Percentiles rank a stretch among this genome's conserved stretches.
phyloP scores from a whole-genome alignment of 78 protist genomes.

The Dictyostelium citrinum region DNA sequence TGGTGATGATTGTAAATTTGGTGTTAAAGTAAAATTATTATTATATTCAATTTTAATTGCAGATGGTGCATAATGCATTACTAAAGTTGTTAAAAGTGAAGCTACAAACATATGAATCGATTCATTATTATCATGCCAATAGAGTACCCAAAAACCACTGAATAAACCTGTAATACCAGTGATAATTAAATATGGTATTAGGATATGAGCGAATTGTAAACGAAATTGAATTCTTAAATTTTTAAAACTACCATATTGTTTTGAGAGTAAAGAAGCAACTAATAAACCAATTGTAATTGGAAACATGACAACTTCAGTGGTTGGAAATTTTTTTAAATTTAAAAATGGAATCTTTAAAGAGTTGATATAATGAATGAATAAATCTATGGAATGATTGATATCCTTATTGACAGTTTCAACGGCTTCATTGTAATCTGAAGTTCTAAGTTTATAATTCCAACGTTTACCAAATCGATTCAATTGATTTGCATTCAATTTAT shows the following conservation, averaged over 20 bases:
- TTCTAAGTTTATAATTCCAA: conserved; percentile 28
- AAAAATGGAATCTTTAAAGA: conserved; percentile 41
- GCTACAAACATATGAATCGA: conserved; percentile 71
- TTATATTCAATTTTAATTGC: conserved; percentile 10
- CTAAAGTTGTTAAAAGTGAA: conserved; percentile 17
- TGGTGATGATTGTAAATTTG: background rate
- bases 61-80: conserved; percentile 38
- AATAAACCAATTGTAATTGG: conserved; percentile 29
- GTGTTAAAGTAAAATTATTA: background rate
- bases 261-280: background rate
- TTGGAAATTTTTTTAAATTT: conserved; percentile 37
- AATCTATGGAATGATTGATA: conserved; percentile 1
- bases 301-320: conserved; percentile 29
- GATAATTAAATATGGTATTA: conserved; percentile 45
- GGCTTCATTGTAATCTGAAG: background rate
- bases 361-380: conserved; percentile 28
- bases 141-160: conserved; percentile 62
- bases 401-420: background rate
- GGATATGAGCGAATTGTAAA: background rate
- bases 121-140: conserved; percentile 70
- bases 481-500: conserved; percentile 42
- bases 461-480: conserved; percentile 28
- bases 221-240: background rate
- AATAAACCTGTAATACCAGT: conserved; percentile 60
- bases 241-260: conserved; percentile 39